phyloP scores from a whole-genome alignment of 345 rosid genomes.

The Cardamine resedifolia region DNA sequence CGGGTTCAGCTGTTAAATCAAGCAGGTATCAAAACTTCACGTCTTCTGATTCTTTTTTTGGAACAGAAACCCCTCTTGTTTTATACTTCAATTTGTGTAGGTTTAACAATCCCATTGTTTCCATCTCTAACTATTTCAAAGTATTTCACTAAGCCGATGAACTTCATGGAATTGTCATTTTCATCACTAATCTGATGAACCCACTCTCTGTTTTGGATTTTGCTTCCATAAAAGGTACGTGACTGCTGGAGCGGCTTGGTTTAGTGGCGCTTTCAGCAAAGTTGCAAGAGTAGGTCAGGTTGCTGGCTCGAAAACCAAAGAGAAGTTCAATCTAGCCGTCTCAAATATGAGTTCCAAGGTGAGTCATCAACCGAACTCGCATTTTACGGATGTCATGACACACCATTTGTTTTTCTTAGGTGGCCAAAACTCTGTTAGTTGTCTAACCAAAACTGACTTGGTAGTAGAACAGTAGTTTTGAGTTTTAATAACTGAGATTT shows the following conservation, averaged over 20 bases:
- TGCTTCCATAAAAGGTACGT: constrained; percentile 57
- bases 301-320: constrained; percentile 84
- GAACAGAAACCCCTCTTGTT: background rate
- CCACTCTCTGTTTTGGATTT: background rate
- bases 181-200: background rate
- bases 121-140: background rate
- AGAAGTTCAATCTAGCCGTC: constrained; percentile 76
- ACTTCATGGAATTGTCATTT: background rate
- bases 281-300: constrained; percentile 90
- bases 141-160: background rate
- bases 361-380: constrained; percentile 16
- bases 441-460: background rate
- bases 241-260: constrained; percentile 84
- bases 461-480: background rate
- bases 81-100: background rate
- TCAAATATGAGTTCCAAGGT: constrained; percentile 89
- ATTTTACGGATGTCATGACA: background rate
- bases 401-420: background rate
- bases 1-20: constrained; percentile 95
- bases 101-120: background rate
- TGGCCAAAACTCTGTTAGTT: background rate
- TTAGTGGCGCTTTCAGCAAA: constrained; percentile 84
- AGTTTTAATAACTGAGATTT: background rate
- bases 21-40: constrained; percentile 58
- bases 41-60: background rate